Evolutionary conservation across 2,329 filamentous ascomycete species (phyloP).

Genomic region (Tolypocladium paradoxum): DNA sequence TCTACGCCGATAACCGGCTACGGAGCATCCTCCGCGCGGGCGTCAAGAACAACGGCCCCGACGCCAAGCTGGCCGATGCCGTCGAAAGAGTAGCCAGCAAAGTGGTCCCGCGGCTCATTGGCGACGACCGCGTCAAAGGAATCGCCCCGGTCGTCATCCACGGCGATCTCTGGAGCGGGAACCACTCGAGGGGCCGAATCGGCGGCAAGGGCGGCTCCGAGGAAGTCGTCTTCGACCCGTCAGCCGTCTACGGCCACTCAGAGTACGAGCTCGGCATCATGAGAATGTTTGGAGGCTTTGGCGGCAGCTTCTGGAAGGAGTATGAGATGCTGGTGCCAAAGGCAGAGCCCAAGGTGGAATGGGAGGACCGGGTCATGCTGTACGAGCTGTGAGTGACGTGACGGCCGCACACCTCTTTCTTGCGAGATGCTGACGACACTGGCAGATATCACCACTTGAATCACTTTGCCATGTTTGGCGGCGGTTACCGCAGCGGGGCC

Average conservation of each 20-base stretch:
- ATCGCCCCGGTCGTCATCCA: conserved; percentile 75
- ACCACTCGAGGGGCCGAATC: conserved; percentile 59
- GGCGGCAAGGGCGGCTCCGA: conserved; percentile 43
- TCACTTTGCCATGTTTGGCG: conserved; percentile 76
- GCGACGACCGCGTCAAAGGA: conserved; percentile 51
- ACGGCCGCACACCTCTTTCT: not conserved
- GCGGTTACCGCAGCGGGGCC: conserved; percentile 64
- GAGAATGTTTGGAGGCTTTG: conserved; percentile 92
- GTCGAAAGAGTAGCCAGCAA: conserved; percentile 52
- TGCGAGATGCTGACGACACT: conserved; percentile 7
- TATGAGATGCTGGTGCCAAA: conserved; percentile 68
- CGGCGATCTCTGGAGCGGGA: conserved; percentile 90
- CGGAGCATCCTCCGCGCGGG: conserved; percentile 50
- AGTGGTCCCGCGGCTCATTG: conserved; percentile 69
- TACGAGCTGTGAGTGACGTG: conserved; percentile 63
- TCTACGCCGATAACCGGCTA: conserved; percentile 70
- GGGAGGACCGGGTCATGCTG: conserved; percentile 67
- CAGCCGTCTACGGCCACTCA: conserved; percentile 70
- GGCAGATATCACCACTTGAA: conserved; percentile 79
- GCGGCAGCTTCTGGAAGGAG: conserved; percentile 58
- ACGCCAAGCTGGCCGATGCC: conserved; percentile 48
- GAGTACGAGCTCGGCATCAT: conserved; percentile 93
- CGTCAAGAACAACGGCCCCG: conserved; percentile 50
- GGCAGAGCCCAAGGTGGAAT: conserved; percentile 71
- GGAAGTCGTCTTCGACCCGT: conserved; percentile 75